Evolutionary conservation across 1,139 yeast genomes (phyloP).

Genomic region (Kodamaea fungicola): DNA sequence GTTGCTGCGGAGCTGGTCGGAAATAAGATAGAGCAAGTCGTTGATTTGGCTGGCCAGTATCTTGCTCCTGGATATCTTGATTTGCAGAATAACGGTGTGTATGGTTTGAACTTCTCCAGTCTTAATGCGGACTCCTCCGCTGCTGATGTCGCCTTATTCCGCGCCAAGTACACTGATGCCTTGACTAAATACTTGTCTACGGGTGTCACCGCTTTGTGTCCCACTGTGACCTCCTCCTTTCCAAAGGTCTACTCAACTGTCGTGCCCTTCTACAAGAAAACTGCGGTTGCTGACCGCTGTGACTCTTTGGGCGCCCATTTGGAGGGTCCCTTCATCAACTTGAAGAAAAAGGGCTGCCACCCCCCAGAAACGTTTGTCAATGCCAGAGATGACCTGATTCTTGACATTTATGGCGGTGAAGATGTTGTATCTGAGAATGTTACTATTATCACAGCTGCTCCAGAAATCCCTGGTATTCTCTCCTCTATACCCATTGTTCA

Average conservation of each 20-base stretch:
- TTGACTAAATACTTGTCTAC: constrained; percentile 49
- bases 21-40: constrained; percentile 16
- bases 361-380: constrained; percentile 54
- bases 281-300: constrained; percentile 34
- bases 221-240: constrained; percentile 57
- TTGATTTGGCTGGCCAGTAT: constrained; percentile 49
- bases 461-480: constrained; percentile 55
- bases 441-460: constrained; percentile 58
- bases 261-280: constrained; percentile 43
- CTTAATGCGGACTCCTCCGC: constrained; percentile 32
- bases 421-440: constrained; percentile 40
- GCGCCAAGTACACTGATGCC: constrained; percentile 37
- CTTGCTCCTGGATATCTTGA: constrained; percentile 62
- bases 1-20: constrained; percentile 23
- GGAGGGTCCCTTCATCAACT: constrained; percentile 61
- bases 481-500: constrained; percentile 44
- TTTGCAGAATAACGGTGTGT: constrained; percentile 60
- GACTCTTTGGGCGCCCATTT: constrained; percentile 64
- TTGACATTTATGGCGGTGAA: constrained; percentile 45
- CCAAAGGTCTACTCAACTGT: constrained; percentile 52
- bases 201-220: constrained; percentile 60
- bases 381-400: constrained; percentile 38
- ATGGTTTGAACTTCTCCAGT: constrained; percentile 54
- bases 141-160: constrained; percentile 30
- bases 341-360: constrained; percentile 60